Evolutionary conservation across 1,139 yeast genomes (phyloP).

Genomic region (Saccharomyces hybrid): DNA sequence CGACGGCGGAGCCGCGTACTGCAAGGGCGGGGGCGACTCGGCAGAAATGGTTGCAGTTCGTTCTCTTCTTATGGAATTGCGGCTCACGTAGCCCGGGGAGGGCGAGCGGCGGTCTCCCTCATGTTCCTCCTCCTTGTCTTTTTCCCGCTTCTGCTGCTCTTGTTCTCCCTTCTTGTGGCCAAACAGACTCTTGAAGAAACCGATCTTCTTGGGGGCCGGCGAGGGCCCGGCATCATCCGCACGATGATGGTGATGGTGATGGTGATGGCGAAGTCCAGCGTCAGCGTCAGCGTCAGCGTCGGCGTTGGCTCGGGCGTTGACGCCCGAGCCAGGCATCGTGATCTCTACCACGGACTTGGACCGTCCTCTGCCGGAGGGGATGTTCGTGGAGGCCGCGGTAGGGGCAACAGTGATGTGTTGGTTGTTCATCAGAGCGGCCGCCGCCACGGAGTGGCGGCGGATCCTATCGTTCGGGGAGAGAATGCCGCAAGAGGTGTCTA

Average conservation of each 20-base stretch:
- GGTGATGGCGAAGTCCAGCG: not conserved
- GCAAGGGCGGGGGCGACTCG: not conserved
- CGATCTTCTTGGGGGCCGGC: slow-evolving; percentile 24
- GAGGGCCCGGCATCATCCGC: slow-evolving; percentile 4
- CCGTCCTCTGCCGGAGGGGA: not conserved
- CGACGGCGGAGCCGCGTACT: slow-evolving; percentile 3
- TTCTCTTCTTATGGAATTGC: not conserved
- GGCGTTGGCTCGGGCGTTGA: not conserved
- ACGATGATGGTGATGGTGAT: slow-evolving; percentile 2
- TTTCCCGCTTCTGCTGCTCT: slow-evolving; percentile 5
- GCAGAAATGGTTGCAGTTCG: not conserved
- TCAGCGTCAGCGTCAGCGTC: not conserved
- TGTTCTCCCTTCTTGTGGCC: slow-evolving; percentile 27
- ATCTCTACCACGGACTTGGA: slow-evolving; percentile 3
- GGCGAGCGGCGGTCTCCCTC: slow-evolving; percentile 3
- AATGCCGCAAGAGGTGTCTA: not conserved
- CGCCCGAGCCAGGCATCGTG: not conserved
- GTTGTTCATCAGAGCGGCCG: not conserved
- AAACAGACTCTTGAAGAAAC: slow-evolving; percentile 35
- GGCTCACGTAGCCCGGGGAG: not conserved
- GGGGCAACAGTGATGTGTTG: not conserved
- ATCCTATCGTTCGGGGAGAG: not conserved
- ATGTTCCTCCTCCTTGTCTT: not conserved
- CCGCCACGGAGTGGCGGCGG: not conserved
- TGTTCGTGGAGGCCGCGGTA: not conserved